These are phyloP conservation scores for Jaminaea rosea DNA, from an alignment of 1,284 basidiomycete species.

Conservation along the genomic window DNA sequence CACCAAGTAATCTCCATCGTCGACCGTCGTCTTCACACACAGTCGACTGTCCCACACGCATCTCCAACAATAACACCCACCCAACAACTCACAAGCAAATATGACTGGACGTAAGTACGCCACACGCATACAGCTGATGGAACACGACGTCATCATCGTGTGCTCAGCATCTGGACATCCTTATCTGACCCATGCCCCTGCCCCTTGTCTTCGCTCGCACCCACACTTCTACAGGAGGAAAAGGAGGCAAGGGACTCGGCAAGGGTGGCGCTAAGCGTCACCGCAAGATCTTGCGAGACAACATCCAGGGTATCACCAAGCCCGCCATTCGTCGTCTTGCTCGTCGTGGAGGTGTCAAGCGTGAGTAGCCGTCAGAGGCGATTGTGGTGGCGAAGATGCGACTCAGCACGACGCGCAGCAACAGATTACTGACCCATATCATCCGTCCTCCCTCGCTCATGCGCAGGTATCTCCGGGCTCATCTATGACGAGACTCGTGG, in stretches of 20 bases:
- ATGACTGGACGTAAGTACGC: conserved; percentile 9
- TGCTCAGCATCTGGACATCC: no score
- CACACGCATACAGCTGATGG: no score
- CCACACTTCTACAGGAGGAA: conserved; percentile 45
- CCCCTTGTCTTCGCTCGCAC: conserved; percentile 1
- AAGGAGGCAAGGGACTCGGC: conserved; percentile 48
- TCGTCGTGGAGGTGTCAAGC: conserved; percentile 62
- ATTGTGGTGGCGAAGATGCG: no score
- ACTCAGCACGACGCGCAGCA: no score
- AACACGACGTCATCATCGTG: no score
- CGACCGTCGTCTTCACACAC: background rate
- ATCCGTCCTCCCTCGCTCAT: no score
- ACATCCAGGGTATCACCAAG: conserved; percentile 65
- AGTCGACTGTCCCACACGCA: background rate
- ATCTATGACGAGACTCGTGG: conserved; percentile 92
- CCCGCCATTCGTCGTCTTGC: conserved; percentile 90
- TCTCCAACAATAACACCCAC: background rate
- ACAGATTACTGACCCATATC: no score
- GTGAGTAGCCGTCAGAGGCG: conserved; percentile 8
- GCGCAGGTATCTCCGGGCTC: conserved; percentile 60
- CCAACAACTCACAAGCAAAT: background rate
- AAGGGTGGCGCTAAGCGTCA: conserved; percentile 48
- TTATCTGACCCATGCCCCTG: background rate
- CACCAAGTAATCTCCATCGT: conserved; percentile 3
- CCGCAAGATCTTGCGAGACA: conserved; percentile 46